Conservation (phyloP, 495 filamentous ascomycete species). For the Penicillium odoratum region DNA sequence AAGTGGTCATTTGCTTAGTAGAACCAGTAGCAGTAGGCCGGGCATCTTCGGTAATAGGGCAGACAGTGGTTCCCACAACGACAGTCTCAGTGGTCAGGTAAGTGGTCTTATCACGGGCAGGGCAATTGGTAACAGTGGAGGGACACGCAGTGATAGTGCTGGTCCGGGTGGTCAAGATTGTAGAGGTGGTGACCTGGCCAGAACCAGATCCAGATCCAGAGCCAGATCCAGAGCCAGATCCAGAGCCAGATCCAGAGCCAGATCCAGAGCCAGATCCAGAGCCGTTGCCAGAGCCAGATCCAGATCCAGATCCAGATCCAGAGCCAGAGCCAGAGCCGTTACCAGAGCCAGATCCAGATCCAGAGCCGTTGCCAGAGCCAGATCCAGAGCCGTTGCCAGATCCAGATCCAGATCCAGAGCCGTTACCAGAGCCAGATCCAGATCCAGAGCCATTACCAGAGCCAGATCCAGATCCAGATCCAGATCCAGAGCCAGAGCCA, state of each 20-base stretch:
- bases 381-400: not conserved
- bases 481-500: not conserved
- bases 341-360: not conserved
- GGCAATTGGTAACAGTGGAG: conserved; percentile 28
- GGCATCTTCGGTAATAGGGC: conserved; percentile 12
- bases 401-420: not conserved
- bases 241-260: not conserved
- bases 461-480: not conserved
- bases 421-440: too few species aligned
- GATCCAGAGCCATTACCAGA: too few species aligned
- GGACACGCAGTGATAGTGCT: conserved; percentile 34
- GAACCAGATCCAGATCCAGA: not conserved
- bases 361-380: not conserved
- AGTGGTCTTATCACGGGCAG: conserved; percentile 6
- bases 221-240: conserved; percentile 6
- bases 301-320: not conserved
- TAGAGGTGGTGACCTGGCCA: conserved; percentile 25
- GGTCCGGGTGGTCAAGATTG: conserved; percentile 30
- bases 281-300: not conserved
- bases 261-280: not conserved
- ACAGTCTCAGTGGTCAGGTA: conserved; percentile 10
- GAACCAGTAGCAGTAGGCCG: conserved; percentile 4
- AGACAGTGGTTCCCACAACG: conserved; percentile 7
- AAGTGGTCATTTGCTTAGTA: conserved; percentile 8
- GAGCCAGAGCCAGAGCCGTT: not conserved